phyloP scores from a whole-genome alignment of 2,329 filamentous ascomycete species.

The Colletotrichum caudatum region DNA sequence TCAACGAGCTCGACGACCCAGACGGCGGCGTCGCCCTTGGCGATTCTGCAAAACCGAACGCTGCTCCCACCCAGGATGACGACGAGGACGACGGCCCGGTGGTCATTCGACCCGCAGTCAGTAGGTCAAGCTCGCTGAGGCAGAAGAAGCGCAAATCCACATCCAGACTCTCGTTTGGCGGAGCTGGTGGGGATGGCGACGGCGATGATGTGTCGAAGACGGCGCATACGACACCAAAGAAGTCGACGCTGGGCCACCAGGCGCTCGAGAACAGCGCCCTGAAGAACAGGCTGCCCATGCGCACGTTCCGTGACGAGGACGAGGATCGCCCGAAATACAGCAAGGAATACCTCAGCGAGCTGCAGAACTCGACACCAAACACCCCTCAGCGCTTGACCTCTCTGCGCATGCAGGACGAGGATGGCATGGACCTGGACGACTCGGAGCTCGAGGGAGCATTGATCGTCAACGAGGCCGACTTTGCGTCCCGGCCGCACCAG shows the following conservation, averaged over 20 bases:
- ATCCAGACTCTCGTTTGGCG: constrained; percentile 81
- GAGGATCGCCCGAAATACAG: constrained; percentile 84
- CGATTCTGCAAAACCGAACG: constrained; percentile 33
- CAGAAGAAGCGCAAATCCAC: constrained; percentile 76
- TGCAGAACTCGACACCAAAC: constrained; percentile 87
- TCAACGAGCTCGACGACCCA: constrained; percentile 52
- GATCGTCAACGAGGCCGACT: constrained; percentile 67
- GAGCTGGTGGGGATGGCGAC: constrained; percentile 58
- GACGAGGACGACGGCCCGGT: constrained; percentile 61
- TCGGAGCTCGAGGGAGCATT: constrained; percentile 73
- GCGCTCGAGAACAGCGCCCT: constrained; percentile 75
- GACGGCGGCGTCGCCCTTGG: constrained; percentile 28
- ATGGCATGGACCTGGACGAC: constrained; percentile 67
- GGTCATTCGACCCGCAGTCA: constrained; percentile 62
- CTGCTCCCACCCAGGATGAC: constrained; percentile 50
- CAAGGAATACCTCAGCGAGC: constrained; percentile 86
- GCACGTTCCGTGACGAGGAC: constrained; percentile 66
- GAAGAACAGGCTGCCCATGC: constrained; percentile 69
- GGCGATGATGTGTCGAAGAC: constrained; percentile 65
- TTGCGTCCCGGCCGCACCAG: constrained; percentile 50
- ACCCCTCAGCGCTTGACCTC: constrained; percentile 75
- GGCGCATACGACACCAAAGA: constrained; percentile 71
- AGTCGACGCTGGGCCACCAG: constrained; percentile 70
- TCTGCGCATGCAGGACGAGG: constrained; percentile 58
- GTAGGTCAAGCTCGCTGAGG: constrained; percentile 62